Evolutionary conservation across 352 stramenopile species (phyloP), one percentile per base, ranked within the genome.

Genomic region (Halophytophthora polymorphica): DNA sequence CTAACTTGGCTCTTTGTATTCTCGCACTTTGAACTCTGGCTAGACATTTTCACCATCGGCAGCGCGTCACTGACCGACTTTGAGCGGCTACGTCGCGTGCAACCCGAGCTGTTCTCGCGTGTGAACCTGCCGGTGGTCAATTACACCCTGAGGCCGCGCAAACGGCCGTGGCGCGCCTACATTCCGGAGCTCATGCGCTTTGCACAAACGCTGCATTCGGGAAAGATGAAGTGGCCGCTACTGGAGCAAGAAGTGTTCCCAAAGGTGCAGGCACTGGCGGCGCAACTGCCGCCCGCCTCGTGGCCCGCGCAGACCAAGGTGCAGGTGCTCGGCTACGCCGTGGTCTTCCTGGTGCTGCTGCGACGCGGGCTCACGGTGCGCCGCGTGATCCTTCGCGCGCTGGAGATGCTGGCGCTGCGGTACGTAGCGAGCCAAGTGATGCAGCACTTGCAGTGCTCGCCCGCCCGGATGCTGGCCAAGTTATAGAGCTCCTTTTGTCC

Each of bases 51-150:
- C 48, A 76, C 65, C 6, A 47, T 85, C n/a, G 80, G 80, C n/a
- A 85, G 80, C 29, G 77, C 77, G 12, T 90, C 80, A 15, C 69
- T 90, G 38, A 75, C 66, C 11, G 80, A 90, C 45, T 90, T 90
- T 37, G 64, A 73, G 43, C 68, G 75, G 2, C 70, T 90, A 38
- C 74, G 75, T 11, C 68, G 68, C 39, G 21, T 81, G 3, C 47
- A 72, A 8, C 71, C 80, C 1, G 45, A 45, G 7, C 63, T 73
- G 25, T 61, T 90, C 29, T 59, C 58, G 15, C 75, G 80, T 22
- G 62, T 90, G 22, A 61, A 64, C 2, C 50, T 90, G 33, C 80
- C 80, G 14, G 73, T 90, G 37, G 60, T 88, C 8, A 72, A 83
- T 45, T 90, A 75, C 54, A 85, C 73, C 11, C 45, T 83, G 10